phyloP scores from a whole-genome alignment of 2,329 filamentous ascomycete species.

The Ploettnerulaceae sp. region DNA sequence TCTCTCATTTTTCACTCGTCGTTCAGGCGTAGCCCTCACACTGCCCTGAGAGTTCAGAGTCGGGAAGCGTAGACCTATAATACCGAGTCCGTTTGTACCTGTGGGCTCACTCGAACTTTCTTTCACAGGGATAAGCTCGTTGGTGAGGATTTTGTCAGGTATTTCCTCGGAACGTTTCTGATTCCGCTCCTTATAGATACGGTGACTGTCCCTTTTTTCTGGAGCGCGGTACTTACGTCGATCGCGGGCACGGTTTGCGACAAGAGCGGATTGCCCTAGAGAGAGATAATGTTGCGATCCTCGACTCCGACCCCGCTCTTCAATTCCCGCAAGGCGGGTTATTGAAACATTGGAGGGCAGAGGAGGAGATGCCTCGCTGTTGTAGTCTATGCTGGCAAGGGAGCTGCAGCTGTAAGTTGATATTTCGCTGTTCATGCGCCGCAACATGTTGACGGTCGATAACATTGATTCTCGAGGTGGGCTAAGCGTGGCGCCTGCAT shows the following conservation, averaged over 20 bases:
- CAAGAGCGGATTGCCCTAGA: not conserved
- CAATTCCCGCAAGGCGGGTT: not conserved
- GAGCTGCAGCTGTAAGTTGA: conserved; percentile 11
- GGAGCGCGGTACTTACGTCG: not conserved
- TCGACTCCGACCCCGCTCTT: conserved; percentile 6
- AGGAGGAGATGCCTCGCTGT: not conserved
- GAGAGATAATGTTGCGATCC: conserved; percentile 18
- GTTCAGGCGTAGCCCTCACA: no score
- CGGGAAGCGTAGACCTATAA: no score
- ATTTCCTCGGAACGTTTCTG: conserved; percentile 8
- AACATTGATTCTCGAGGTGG: conserved; percentile 14
- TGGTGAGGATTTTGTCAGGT: not conserved
- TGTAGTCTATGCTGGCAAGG: not conserved
- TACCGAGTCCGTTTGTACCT: no score
- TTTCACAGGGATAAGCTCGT: conserved; percentile 13
- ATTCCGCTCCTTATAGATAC: conserved; percentile 11
- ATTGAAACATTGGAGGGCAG: not conserved
- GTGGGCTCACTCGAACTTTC: conserved; percentile 6
- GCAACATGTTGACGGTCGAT: conserved; percentile 14
- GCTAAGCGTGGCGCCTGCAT: not conserved
- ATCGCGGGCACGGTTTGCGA: not conserved
- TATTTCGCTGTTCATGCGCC: conserved; percentile 25
- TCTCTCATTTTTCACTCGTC: no score
- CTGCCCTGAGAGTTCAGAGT: no score
- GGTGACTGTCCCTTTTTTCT: conserved; percentile 9